These are phyloP conservation scores for Fusarium sp. DNA, from an alignment of 2,329 filamentous ascomycete species.

Conservation along the genomic window DNA sequence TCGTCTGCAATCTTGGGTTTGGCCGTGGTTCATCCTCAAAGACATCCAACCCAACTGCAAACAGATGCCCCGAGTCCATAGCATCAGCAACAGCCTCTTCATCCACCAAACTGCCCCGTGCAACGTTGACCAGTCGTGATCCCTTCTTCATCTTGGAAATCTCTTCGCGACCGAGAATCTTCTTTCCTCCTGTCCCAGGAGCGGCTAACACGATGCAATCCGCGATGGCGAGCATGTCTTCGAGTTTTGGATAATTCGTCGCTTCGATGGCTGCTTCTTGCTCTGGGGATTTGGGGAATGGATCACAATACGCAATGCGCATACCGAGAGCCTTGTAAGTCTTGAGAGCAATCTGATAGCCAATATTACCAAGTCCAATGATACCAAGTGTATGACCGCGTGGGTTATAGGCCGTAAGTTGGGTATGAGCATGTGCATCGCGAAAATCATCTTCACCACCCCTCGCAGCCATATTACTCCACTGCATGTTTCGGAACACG, in stretches of 20 bases:
- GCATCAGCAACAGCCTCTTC: constrained; percentile 37
- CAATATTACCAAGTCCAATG: constrained; percentile 71
- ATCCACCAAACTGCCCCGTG: constrained; percentile 48
- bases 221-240: constrained; percentile 16
- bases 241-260: constrained; percentile 45
- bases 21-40: constrained; percentile 29
- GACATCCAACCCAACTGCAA: constrained; percentile 49
- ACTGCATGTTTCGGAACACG: constrained; percentile 69
- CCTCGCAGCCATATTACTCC: constrained; percentile 66
- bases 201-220: constrained; percentile 34
- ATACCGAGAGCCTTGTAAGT: constrained; percentile 67
- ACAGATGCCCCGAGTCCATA: constrained; percentile 24
- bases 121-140: constrained; percentile 67
- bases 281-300: constrained; percentile 55
- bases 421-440: constrained; percentile 67
- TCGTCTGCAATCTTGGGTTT: constrained; percentile 49
- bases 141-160: constrained; percentile 64
- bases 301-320: constrained; percentile 68
- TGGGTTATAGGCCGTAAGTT: constrained; percentile 68
- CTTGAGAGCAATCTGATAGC: constrained; percentile 67
- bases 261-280: constrained; percentile 61
- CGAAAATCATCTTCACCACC: constrained; percentile 59
- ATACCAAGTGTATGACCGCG: constrained; percentile 67
- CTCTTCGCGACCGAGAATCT: not conserved
- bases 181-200: constrained; percentile 20